Percentiles rank a stretch among this genome's conserved stretches.
phyloP scores from a whole-genome alignment of 176 grass and related monocot genomes.

The Triticum dicoccoides region DNA sequence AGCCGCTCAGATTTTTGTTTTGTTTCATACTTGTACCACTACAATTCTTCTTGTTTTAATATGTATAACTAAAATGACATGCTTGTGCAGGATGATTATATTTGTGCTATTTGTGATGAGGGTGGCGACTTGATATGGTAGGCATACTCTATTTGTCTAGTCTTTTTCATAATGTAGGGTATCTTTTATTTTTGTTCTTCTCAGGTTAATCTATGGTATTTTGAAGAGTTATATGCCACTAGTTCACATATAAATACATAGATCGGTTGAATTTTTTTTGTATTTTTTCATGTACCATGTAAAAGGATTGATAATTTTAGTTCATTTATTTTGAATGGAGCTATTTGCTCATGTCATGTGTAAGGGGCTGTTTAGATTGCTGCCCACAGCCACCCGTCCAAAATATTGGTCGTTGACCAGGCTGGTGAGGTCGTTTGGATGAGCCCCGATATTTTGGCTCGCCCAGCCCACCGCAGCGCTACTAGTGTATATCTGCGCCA shows the following conservation, averaged over 20 bases:
- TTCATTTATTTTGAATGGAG: background rate
- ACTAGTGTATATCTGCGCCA: too few relatives aligned
- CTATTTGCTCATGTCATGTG: background rate
- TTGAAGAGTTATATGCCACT: background rate
- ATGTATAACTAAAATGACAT: background rate
- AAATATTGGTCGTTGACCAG: too few relatives aligned
- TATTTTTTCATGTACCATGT: background rate
- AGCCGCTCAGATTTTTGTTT: background rate
- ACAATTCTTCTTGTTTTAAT: background rate
- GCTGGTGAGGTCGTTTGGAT: too few relatives aligned
- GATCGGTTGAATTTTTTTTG: background rate
- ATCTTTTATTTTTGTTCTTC: background rate
- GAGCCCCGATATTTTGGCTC: too few relatives aligned
- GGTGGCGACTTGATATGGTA: background rate
- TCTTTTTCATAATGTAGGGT: background rate
- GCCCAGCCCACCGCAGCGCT: too few relatives aligned
- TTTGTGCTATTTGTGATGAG: slow-evolving; percentile 6
- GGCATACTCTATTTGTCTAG: background rate
- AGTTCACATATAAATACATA: background rate
- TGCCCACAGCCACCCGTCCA: too few relatives aligned
- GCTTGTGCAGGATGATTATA: background rate
- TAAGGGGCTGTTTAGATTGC: too few relatives aligned
- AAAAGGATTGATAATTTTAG: background rate
- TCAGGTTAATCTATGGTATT: background rate
- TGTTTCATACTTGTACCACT: background rate